Evolutionary conservation across 352 stramenopile genomes (phyloP), one percentile per base, ranked within the genome.

Genomic region (Phytophthora sp.): DNA sequence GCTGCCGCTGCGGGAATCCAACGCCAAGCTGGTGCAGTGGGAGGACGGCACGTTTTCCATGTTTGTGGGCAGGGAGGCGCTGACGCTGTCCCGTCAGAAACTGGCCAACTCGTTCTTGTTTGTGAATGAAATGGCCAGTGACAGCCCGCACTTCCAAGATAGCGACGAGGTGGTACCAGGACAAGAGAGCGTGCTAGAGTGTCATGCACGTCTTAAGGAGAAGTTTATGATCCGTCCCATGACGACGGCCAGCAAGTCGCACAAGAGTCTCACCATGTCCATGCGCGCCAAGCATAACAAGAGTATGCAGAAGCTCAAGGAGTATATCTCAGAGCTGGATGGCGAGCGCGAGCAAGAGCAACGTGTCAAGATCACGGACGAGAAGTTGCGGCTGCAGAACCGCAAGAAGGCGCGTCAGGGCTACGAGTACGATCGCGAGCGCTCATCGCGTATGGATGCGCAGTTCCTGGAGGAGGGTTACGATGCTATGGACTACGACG

Each of bases 211-310:
- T 7, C 68, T 95, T n/a, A 77, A 86, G 47, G 79, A 92, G 45
- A 95, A 95, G 66, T 76, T 95, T 51, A 95, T 83, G 69, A 94
- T 95, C 57, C 86, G 86, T n/a, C 88, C 88, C 8, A 93, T 91
- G 74, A 92, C 88, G 3, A 94, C 82, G 12, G 73, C 77, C 26
- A 93, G 82, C 57, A 93, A 91, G 70, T 94, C 88, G 24, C 88
- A 95, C 76, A 90, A 91, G 68, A 93, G 84, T 57, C 73, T 95
- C 15, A 95, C 83, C 52, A 94, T 95, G 88, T 94, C 88, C 38
- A 93, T 95, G 86, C 86, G 88, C 9, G 88, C 88, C 36, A 92
- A 93, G 56, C 88, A 95, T 74, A 95, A 94, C 77, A 95, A 95
- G 76, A 88, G 82, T 29, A 80, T 93, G 41, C 84, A 94, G 64